Conservation (phyloP, 2,329 filamentous ascomycete species). For the Ascochyta fabae region DNA sequence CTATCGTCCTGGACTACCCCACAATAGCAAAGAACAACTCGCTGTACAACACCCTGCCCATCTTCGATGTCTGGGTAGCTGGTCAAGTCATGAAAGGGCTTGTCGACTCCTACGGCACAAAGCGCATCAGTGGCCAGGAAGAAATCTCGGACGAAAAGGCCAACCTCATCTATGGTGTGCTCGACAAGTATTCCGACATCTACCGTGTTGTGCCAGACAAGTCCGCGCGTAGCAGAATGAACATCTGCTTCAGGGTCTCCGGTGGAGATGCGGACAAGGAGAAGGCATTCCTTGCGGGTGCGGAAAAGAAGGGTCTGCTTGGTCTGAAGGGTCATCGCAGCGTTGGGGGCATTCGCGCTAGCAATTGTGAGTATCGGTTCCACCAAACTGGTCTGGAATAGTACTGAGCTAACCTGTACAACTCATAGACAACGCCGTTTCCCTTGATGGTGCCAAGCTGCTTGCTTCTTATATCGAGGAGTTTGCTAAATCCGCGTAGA, state of each 20-base stretch:
- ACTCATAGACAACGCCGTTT: conserved; percentile 73
- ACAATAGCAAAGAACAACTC: conserved; percentile 91
- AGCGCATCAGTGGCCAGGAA: conserved; percentile 79
- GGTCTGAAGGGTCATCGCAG: conserved; percentile 89
- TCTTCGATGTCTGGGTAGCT: conserved; percentile 91
- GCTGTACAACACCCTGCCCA: conserved; percentile 93
- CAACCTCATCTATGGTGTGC: conserved; percentile 72
- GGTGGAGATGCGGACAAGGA: conserved; percentile 73
- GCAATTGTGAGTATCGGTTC: conserved; percentile 65
- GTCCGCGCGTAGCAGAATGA: conserved; percentile 83
- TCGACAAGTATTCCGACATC: conserved; percentile 75
- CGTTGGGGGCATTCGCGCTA: conserved; percentile 83
- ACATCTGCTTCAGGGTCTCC: conserved; percentile 86
- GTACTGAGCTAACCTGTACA: conserved; percentile 11
- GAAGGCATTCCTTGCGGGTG: conserved; percentile 78
- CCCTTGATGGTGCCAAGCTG: conserved; percentile 70
- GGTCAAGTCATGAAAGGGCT: conserved; percentile 86
- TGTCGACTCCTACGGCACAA: conserved; percentile 66
- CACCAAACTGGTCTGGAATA: not conserved
- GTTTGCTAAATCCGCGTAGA: conserved; percentile 55
- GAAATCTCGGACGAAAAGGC: conserved; percentile 77
- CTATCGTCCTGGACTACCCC: conserved; percentile 81
- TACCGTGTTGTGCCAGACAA: conserved; percentile 82
- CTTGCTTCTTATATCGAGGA: conserved; percentile 70
- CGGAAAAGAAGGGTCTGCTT: conserved; percentile 70